Conservation (phyloP, 2,329 filamentous ascomycete genomes). For the Penicillium sp. region DNA sequence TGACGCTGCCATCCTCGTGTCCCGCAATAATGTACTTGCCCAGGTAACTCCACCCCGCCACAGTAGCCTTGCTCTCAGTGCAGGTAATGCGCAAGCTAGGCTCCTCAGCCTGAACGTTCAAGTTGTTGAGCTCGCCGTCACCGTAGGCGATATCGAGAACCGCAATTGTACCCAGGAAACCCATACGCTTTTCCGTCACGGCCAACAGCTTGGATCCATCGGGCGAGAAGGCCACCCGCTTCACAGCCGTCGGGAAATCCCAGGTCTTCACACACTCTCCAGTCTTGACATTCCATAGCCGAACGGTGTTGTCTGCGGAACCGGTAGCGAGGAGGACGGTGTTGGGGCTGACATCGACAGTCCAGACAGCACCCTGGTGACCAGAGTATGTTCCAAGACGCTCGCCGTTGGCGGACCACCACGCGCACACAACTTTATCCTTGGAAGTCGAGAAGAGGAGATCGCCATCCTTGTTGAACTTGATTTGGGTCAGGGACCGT, state of each 20-base stretch:
- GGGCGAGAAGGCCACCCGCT: conserved; percentile 95
- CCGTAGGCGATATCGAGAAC: conserved; percentile 88
- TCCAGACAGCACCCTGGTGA: conserved; percentile 98
- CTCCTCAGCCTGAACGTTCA: conserved; percentile 81
- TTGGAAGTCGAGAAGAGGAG: conserved; percentile 94
- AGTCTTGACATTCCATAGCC: conserved; percentile 93
- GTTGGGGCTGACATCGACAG: conserved; percentile 92
- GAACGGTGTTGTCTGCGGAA: conserved; percentile 96
- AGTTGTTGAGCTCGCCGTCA: conserved; percentile 55
- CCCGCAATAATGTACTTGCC: conserved; percentile 96
- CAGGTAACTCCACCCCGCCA: conserved; percentile 94
- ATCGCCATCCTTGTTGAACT: conserved; percentile 94
- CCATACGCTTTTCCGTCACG: conserved; percentile 98
- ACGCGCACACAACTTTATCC: conserved; percentile 95
- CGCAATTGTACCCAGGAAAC: conserved; percentile 89
- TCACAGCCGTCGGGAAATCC: conserved; percentile 96
- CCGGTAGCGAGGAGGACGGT: conserved; percentile 90
- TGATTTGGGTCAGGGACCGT: conserved; percentile 93
- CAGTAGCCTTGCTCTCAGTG: conserved; percentile 94
- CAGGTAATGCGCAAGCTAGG: conserved; percentile 85
- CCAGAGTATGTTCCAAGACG: conserved; percentile 94
- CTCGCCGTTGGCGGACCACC: conserved; percentile 98
- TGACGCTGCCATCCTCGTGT: conserved; percentile 93
- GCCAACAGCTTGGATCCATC: conserved; percentile 88
- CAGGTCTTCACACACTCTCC: conserved; percentile 94